Conservation (phyloP, 2,329 filamentous ascomycete species). For the Aschersonia sp. region DNA sequence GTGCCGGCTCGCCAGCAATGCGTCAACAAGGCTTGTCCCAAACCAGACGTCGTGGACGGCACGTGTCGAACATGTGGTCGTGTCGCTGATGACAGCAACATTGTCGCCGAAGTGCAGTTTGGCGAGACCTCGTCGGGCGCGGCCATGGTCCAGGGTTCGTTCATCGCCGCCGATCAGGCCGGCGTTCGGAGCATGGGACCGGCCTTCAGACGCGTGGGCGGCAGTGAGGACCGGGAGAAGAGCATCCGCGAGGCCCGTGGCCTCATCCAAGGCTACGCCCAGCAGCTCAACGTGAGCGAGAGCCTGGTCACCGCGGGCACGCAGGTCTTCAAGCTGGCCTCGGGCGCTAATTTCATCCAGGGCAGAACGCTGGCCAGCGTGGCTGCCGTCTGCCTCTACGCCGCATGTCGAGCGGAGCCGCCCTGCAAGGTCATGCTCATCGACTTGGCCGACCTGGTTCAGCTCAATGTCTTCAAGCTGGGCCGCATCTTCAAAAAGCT, state of each 20-base stretch:
- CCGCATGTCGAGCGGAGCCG: conserved; percentile 65
- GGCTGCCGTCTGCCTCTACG: conserved; percentile 81
- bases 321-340: conserved; percentile 63
- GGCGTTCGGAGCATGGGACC: conserved; percentile 55
- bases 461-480: conserved; percentile 82
- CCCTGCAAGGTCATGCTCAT: conserved; percentile 86
- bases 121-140: conserved; percentile 76
- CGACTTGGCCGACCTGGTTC: conserved; percentile 73
- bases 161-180: conserved; percentile 73
- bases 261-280: conserved; percentile 47
- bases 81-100: conserved; percentile 72
- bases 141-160: conserved; percentile 81
- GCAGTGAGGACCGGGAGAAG: conserved; percentile 42
- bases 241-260: conserved; percentile 42
- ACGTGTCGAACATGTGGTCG: conserved; percentile 76
- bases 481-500: conserved; percentile 81
- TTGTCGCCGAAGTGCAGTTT: conserved; percentile 84
- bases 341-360: conserved; percentile 64
- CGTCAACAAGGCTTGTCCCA: conserved; percentile 45
- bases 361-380: conserved; percentile 77
- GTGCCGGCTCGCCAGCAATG: conserved; percentile 28
- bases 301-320: conserved; percentile 50
- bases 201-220: conserved; percentile 44
- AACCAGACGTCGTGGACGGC: conserved; percentile 46
- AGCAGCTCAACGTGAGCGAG: conserved; percentile 44